Conservation (phyloP, 192 early-diverging fungal genomes). For the Coemansia sp. region DNA sequence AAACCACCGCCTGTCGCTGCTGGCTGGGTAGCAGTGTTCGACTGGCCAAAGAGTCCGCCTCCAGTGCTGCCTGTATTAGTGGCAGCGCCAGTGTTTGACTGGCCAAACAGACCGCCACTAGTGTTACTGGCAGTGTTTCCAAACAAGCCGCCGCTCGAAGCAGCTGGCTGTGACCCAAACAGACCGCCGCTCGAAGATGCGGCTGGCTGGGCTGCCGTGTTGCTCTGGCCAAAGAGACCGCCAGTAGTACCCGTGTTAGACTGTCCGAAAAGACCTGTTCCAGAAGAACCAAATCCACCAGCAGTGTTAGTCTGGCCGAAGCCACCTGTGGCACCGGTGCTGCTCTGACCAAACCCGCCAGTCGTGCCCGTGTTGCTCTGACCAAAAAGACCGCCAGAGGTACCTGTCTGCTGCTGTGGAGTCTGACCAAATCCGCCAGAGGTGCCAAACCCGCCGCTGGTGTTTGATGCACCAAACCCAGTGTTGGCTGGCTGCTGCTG, state of each 20-base stretch:
- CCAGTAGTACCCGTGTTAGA: constrained; percentile 14
- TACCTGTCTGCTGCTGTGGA: too few relatives aligned
- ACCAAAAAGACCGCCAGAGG: too few relatives aligned
- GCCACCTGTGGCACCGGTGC: constrained; percentile 7
- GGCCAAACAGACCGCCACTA: constrained; percentile 33
- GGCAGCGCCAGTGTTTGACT: too few relatives aligned
- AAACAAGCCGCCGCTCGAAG: constrained; percentile 28
- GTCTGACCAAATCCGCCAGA: too few relatives aligned
- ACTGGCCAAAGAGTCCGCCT: constrained; percentile 3
- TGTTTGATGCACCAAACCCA: too few relatives aligned
- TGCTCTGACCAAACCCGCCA: too few relatives aligned
- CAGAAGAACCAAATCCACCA: constrained; percentile 52
- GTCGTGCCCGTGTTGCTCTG: too few relatives aligned
- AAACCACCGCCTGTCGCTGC: constrained; percentile 9
- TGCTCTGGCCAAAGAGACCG: constrained; percentile 8
- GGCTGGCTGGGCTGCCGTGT: constrained; percentile 17
- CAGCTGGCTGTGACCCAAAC: constrained; percentile 16
- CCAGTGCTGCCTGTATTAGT: constrained; percentile 20
- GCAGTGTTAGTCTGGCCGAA: constrained; percentile 1
- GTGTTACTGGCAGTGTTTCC: constrained; percentile 14
- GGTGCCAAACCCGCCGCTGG: too few relatives aligned
- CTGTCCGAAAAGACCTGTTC: constrained; percentile 14
- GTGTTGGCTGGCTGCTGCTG: too few relatives aligned
- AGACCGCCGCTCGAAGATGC: constrained; percentile 37
- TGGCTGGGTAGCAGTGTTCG: too few relatives aligned